Conservation (phyloP, 345 rosid species). For the Rhizophora apiculata region DNA sequence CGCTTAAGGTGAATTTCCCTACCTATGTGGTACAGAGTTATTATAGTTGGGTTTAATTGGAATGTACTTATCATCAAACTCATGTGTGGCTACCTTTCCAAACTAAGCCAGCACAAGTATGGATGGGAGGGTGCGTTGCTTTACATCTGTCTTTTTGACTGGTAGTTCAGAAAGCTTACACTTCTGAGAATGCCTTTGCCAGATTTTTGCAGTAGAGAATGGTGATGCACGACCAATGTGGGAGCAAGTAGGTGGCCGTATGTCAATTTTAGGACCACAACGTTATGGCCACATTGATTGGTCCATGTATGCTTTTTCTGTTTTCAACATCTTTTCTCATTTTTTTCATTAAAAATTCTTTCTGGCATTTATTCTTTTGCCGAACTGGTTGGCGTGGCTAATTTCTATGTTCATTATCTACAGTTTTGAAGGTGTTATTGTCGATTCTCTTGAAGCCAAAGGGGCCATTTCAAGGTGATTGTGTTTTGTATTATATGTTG, state of each 20-base stretch:
- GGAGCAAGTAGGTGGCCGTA: slow-evolving; percentile 57
- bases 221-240: slow-evolving; percentile 56
- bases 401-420: slow-evolving; percentile 26
- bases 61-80: background rate
- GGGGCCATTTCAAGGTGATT: slow-evolving; percentile 73
- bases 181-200: slow-evolving; percentile 31
- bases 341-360: slow-evolving; percentile 5
- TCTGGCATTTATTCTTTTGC: slow-evolving; percentile 3
- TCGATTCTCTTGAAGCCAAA: slow-evolving; percentile 80
- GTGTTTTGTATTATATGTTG: slow-evolving; percentile 15
- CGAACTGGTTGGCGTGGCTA: slow-evolving; percentile 22
- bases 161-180: slow-evolving; percentile 34
- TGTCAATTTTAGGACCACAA: slow-evolving; percentile 48
- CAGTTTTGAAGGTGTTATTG: slow-evolving; percentile 90
- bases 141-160: slow-evolving; percentile 6
- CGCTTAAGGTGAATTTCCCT: slow-evolving; percentile 51
- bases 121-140: slow-evolving; percentile 1
- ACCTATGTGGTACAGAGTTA: background rate
- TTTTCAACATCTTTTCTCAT: slow-evolving; percentile 11
- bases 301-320: slow-evolving; percentile 60
- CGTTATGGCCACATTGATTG: slow-evolving; percentile 64
- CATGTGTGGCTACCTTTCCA: too few species aligned
- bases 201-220: slow-evolving; percentile 64
- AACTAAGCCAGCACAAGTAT: background rate
- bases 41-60: background rate